Base-by-base conservation (phyloP, 139 green algal species). In the Gonium pectorale region DNA sequence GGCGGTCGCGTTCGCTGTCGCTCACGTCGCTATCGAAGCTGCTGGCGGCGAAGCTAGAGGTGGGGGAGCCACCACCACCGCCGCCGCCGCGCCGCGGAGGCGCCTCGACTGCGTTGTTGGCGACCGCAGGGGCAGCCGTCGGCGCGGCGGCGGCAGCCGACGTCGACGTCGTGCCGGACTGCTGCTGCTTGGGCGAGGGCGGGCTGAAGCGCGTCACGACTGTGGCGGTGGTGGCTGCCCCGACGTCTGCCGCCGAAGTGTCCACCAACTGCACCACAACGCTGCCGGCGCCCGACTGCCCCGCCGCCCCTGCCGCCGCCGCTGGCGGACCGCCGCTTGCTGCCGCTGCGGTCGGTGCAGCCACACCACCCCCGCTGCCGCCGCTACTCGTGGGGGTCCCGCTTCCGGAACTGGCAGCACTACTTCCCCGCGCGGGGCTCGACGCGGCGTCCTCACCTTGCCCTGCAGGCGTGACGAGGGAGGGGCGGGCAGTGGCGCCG, bases 211-310 rank as follows among this genome's bases (percentile, higher is more conserved):
- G 72, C 2, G 72, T 80, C 26, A 80, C 72, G 2, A 80, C 72
- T 2, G 72, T 80, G 51, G 72, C 52, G 37, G 43, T 38, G 33
- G 71, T 64, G 2, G 8, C 49, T n/a, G 72, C n/a, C 43, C 37
- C 38, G 17, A n/a, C 52, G 46, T 35, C 70, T 19, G 31, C 24
- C 1, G 8, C 35, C 26, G 52, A 68, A 5, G 51, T 68, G 22
- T 80, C 72, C 52, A 80, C 72, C 52, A 80, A 43, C 27, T 51
- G 52, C 24, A 80, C 72, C 27, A 80, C 72, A 9, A 80, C 52
- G 1, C 19, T 26, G 29, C 15, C 7, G 43, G 43, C 8, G 69
- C 29, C 27, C 44, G 29, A 8, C 27, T 35, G 67, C 6, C 38
- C 22, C 19, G 3, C 38, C 11, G 19, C 33, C 31, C 17, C 2